These are phyloP conservation scores for Rasamsonia emersonii DNA, from an alignment of 2,329 filamentous ascomycete genomes.

Conservation along the genomic window DNA sequence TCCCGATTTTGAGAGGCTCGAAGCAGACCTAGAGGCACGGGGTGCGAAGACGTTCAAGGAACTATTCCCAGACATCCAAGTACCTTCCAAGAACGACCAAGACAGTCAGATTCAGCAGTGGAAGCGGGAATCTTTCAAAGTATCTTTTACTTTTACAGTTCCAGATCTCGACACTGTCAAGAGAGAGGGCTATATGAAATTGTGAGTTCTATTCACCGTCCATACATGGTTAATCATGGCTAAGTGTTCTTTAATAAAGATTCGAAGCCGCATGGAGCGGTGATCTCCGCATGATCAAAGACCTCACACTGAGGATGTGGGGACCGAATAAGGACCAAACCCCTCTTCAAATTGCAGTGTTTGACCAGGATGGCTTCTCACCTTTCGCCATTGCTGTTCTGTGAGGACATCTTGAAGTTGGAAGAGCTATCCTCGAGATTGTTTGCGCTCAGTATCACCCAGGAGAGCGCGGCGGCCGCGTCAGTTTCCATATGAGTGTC, in stretches of 20 bases:
- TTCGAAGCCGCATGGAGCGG: slow-evolving; percentile 62
- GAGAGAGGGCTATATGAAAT: slow-evolving; percentile 51
- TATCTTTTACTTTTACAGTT: slow-evolving; percentile 43
- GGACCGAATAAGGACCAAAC: slow-evolving; percentile 42
- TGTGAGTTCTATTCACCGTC: slow-evolving; percentile 41
- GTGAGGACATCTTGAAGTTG: slow-evolving; percentile 55
- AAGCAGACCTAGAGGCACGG: slow-evolving; percentile 45
- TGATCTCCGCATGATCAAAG: slow-evolving; percentile 53
- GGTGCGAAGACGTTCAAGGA: slow-evolving; percentile 61
- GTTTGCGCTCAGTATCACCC: slow-evolving; percentile 59
- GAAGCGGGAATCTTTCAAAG: slow-evolving; percentile 37
- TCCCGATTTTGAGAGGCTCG: slow-evolving; percentile 46
- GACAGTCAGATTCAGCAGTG: background rate
- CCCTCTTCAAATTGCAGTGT: slow-evolving; percentile 56
- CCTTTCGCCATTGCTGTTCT: slow-evolving; percentile 63
- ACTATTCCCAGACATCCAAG: slow-evolving; percentile 46
- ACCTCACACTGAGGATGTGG: slow-evolving; percentile 22
- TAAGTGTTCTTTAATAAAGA: slow-evolving; percentile 21
- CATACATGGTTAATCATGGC: too few relatives aligned
- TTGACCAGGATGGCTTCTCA: slow-evolving; percentile 43
- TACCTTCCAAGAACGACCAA: background rate
- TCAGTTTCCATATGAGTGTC: slow-evolving; percentile 25
- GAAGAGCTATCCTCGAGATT: slow-evolving; percentile 61
- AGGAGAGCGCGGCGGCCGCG: slow-evolving; percentile 42
- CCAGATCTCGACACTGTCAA: slow-evolving; percentile 45